A percentile compares a stretch with the other conserved stretches of the same genome.
phyloP scores from a whole-genome alignment of 805 yeast species.

The Schizosaccharomyces octosporus region DNA sequence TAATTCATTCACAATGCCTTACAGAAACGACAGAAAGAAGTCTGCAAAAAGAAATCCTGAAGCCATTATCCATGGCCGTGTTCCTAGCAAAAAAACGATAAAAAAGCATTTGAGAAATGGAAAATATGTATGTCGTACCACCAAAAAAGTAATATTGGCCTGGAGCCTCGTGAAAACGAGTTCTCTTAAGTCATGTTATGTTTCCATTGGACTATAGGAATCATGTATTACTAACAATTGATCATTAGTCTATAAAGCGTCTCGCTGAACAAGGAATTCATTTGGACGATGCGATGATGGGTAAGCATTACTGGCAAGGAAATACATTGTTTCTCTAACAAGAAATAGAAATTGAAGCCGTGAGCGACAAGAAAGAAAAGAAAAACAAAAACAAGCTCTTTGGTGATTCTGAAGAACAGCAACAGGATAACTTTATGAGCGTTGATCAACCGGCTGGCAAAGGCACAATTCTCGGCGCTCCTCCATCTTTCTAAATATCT shows the following conservation, averaged over 20 bases:
- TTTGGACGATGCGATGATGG: background rate
- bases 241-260: background rate
- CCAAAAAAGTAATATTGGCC: too few relatives aligned
- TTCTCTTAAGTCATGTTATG: background rate
- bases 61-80: background rate
- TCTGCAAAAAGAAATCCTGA: background rate
- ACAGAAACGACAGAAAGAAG: background rate
- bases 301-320: background rate
- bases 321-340: background rate
- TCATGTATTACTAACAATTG: background rate
- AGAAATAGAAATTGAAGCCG: background rate
- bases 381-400: background rate
- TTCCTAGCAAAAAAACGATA: background rate
- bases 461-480: slow-evolving; percentile 12
- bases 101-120: background rate
- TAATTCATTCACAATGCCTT: background rate
- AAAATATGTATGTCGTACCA: background rate
- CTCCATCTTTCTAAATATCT: slow-evolving; percentile 21
- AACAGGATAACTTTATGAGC: background rate
- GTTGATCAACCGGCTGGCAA: slow-evolving; percentile 40
- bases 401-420: background rate
- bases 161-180: background rate
- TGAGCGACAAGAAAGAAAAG: background rate
- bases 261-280: background rate
- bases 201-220: background rate